A percentile compares a stretch with the other conserved stretches of the same genome.
phyloP scores from a whole-genome alignment of 2,329 filamentous ascomycete species.

The Trichophyton schoenleinii region DNA sequence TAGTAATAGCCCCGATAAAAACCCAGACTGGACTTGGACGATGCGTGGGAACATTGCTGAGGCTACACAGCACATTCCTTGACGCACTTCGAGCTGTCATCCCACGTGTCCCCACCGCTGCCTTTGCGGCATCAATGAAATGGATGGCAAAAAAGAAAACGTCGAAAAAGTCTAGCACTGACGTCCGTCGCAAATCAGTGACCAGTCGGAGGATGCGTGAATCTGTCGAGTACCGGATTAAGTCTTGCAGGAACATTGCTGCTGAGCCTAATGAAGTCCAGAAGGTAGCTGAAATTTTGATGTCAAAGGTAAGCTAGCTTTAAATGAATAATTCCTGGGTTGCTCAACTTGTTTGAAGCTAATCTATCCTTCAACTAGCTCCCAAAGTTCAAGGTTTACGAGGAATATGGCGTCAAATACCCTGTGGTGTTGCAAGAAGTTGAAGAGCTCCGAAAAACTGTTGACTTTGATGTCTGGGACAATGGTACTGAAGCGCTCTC shows the following conservation, averaged over 20 bases:
- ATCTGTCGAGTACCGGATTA: conserved; percentile 19
- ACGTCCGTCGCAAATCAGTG: conserved; percentile 17
- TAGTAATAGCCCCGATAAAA: conserved; percentile 62
- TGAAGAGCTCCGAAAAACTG: conserved; percentile 52
- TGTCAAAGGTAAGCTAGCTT: conserved; percentile 13
- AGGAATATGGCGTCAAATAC: conserved; percentile 84
- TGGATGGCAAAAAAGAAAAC: conserved; percentile 24
- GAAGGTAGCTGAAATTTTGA: conserved; percentile 43
- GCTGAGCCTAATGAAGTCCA: conserved; percentile 43
- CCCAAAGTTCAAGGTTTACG: conserved; percentile 70
- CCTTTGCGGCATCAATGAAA: conserved; percentile 13
- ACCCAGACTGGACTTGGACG: conserved; percentile 62
- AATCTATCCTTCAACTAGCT: conserved; percentile 45
- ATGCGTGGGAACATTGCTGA: conserved; percentile 66
- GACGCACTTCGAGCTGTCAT: conserved; percentile 58
- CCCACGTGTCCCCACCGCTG: conserved; percentile 29
- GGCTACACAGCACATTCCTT: conserved; percentile 72
- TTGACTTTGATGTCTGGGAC: conserved; percentile 69
- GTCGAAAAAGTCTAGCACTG: conserved; percentile 38
- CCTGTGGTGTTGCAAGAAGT: conserved; percentile 73
- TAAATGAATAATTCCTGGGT: conserved; percentile 6
- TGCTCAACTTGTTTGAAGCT: conserved; percentile 36
- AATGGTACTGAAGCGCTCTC: conserved; percentile 74
- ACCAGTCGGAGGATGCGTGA: conserved; percentile 18
- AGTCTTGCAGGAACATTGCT: conserved; percentile 30